These are phyloP conservation scores for Rhododendron vialii DNA, from an alignment of 148 eudicot genomes.

Conservation along the genomic window DNA sequence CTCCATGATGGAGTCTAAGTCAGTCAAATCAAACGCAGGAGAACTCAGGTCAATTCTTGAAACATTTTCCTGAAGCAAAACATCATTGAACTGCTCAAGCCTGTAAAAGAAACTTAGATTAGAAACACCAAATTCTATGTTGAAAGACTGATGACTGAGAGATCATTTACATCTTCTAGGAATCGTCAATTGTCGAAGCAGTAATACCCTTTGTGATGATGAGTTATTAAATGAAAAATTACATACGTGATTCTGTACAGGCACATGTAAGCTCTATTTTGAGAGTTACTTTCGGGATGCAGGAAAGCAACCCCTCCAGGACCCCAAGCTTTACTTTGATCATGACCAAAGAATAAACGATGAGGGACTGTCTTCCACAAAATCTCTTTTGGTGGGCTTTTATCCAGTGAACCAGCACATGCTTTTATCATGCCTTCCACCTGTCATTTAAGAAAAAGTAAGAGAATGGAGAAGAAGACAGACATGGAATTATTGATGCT, in stretches of 20 bases:
- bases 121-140: background rate
- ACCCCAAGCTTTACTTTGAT: conserved; percentile 68
- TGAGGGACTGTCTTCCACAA: conserved; percentile 66
- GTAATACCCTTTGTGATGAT: background rate
- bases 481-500: background rate
- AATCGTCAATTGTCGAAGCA: background rate
- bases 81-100: conserved; percentile 97
- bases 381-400: conserved; percentile 64
- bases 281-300: conserved; percentile 54
- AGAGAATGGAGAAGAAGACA: background rate
- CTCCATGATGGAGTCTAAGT: conserved; percentile 36
- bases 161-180: background rate
- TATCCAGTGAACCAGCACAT: conserved; percentile 79
- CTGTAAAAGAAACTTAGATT: conserved; percentile 29
- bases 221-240: background rate
- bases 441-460: conserved; percentile 26
- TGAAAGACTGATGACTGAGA: background rate
- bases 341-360: conserved; percentile 84
- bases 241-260: conserved; percentile 82
- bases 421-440: conserved; percentile 79
- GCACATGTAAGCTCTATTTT: conserved; percentile 57
- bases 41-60: conserved; percentile 33
- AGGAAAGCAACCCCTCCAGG: conserved; percentile 96
- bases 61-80: conserved; percentile 74
- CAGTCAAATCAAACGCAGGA: conserved; percentile 55